Evolutionary conservation across 805 yeast genomes (phyloP).

Genomic region (Lipomyces spencermartinsiae): DNA sequence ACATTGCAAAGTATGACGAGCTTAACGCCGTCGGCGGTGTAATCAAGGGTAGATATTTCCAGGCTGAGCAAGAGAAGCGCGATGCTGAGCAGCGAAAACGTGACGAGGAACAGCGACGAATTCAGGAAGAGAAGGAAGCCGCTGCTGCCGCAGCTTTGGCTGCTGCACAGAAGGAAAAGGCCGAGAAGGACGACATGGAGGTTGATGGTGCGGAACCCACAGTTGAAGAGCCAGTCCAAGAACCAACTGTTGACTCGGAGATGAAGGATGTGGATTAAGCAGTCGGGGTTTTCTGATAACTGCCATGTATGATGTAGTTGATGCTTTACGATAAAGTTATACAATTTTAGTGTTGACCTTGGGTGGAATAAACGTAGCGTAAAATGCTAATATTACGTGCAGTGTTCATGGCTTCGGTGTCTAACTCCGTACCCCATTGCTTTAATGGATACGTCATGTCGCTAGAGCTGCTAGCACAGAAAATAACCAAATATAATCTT

Average conservation of each 20-base stretch:
- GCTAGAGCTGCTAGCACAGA: not conserved
- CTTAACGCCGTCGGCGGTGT: conserved; percentile 93
- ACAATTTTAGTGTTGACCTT: not conserved
- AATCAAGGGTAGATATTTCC: conserved; percentile 92
- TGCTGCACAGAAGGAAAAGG: conserved; percentile 37
- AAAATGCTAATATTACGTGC: not conserved
- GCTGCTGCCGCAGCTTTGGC: conserved; percentile 48
- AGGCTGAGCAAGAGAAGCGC: conserved; percentile 90
- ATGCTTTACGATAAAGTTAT: not conserved
- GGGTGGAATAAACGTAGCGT: not conserved
- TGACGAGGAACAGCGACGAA: conserved; percentile 81
- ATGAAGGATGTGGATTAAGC: conserved; percentile 33
- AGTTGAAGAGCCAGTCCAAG: conserved; percentile 19
- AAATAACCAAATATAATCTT: not conserved
- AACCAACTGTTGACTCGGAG: conserved; percentile 22
- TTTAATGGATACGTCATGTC: not conserved
- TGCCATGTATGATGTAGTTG: not conserved
- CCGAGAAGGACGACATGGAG: conserved; percentile 17
- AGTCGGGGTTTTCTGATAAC: not conserved
- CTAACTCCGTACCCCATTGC: not conserved
- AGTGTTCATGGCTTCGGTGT: not conserved
- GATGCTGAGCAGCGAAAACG: conserved; percentile 87
- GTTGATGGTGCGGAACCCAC: conserved; percentile 12
- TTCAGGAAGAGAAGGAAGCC: conserved; percentile 78
- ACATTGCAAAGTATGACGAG: conserved; percentile 97